Conservation (phyloP, 176 grass and related monocot species). For the Eremochloa ophiuroides region DNA sequence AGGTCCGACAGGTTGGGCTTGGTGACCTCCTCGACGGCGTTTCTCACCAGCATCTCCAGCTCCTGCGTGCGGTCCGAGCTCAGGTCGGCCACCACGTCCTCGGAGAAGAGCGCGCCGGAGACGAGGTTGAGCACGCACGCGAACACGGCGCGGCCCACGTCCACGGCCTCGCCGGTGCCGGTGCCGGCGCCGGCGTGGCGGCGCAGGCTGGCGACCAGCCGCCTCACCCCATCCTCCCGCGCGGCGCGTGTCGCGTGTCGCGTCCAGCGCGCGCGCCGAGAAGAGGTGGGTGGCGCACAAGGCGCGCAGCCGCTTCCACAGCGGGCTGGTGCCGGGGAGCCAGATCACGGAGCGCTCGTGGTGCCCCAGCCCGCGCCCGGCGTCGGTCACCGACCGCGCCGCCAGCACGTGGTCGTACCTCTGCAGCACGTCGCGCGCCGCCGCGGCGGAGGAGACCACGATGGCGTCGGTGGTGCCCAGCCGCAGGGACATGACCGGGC, state of each 20-base stretch:
- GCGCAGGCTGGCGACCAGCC: slow-evolving; percentile 28
- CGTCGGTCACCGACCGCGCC: slow-evolving; percentile 36
- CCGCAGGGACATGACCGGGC: slow-evolving; percentile 54
- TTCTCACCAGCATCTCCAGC: slow-evolving; percentile 43
- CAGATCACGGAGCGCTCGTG: slow-evolving; percentile 41
- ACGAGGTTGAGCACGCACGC: slow-evolving; percentile 39
- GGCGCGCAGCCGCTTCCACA: slow-evolving; percentile 54
- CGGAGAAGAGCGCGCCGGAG: slow-evolving; percentile 49
- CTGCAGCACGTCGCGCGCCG: slow-evolving; percentile 46
- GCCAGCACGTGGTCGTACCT: slow-evolving; percentile 43
- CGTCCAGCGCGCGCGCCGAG: slow-evolving; percentile 44
- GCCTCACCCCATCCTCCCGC: slow-evolving; percentile 32
- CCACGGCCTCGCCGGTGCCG: slow-evolving; percentile 13
- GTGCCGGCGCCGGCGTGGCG: too few relatives aligned
- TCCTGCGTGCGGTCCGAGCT: slow-evolving; percentile 37
- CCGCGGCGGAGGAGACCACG: slow-evolving; percentile 43
- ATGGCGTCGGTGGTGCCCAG: slow-evolving; percentile 37
- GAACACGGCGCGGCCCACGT: slow-evolving; percentile 41
- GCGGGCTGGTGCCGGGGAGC: slow-evolving; percentile 33
- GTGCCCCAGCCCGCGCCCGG: slow-evolving; percentile 34
- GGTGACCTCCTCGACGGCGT: slow-evolving; percentile 18
- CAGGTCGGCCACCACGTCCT: slow-evolving; percentile 38
- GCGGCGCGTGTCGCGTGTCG: slow-evolving; percentile 27
- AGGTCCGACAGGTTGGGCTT: slow-evolving; percentile 58
- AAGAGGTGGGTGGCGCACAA: slow-evolving; percentile 40